phyloP scores from a whole-genome alignment of 352 stramenopile species.

The Phytopythium delawarense region DNA sequence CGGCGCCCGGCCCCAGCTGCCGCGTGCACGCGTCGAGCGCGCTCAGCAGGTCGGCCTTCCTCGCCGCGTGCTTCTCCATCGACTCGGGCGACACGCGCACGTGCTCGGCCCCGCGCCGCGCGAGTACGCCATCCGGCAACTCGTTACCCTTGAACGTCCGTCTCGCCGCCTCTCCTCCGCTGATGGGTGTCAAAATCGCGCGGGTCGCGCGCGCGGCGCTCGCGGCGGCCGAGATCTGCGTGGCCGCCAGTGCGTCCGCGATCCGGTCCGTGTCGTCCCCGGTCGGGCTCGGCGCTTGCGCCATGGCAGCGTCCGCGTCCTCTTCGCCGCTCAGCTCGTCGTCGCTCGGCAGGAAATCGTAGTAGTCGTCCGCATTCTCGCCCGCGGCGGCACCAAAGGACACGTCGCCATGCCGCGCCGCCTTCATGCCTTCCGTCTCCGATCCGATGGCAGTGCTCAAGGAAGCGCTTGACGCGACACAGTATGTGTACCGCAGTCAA shows the following conservation, averaged over 20 bases:
- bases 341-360: conserved; percentile 52
- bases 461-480: too few species aligned
- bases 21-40: conserved; percentile 31
- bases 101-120: conserved; percentile 19
- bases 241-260: conserved; percentile 17
- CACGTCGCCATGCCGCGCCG: neutral
- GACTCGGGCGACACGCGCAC: conserved; percentile 33
- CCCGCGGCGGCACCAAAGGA: neutral
- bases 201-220: conserved; percentile 13
- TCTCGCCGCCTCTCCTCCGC: conserved; percentile 3
- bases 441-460: too few species aligned
- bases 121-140: conserved; percentile 16
- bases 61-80: conserved; percentile 28
- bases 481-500: too few species aligned
- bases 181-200: conserved; percentile 26
- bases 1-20: neutral
- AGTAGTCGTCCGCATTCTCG: conserved; percentile 44
- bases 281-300: conserved; percentile 1
- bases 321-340: conserved; percentile 40
- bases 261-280: conserved; percentile 31
- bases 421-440: neutral
- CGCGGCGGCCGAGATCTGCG: neutral
- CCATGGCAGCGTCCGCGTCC: conserved; percentile 5
- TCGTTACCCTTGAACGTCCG: conserved; percentile 1
- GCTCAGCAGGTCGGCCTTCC: conserved; percentile 38